Evolutionary conservation across 2,329 filamentous ascomycete species (phyloP).

Genomic region (Cryoendolithus antarcticus): DNA sequence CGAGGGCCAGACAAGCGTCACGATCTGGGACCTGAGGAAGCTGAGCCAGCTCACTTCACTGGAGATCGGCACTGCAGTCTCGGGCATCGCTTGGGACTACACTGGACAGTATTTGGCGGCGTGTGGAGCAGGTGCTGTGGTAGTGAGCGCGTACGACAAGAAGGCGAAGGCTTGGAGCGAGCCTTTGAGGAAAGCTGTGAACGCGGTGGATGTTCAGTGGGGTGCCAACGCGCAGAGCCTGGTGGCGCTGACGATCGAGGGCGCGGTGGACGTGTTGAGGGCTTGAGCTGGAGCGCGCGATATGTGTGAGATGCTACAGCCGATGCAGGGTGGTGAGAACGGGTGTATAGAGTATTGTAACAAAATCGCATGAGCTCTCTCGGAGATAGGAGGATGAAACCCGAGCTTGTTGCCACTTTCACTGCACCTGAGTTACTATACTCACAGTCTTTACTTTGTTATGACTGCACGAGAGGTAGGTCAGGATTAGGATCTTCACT

Average conservation of each 20-base stretch:
- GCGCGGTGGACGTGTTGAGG: conserved; percentile 51
- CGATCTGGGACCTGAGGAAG: conserved; percentile 87
- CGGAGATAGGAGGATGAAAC: no score
- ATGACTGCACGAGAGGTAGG: no score
- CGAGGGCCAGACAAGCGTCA: conserved; percentile 64
- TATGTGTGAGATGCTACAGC: no score
- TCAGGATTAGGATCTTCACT: no score
- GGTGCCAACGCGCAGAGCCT: conserved; percentile 62
- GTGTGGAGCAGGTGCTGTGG: conserved; percentile 65
- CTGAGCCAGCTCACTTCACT: conserved; percentile 71
- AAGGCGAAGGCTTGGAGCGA: conserved; percentile 79
- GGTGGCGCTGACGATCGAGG: conserved; percentile 61
- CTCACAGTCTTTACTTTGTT: no score
- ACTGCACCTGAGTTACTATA: no score
- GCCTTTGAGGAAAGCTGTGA: conserved; percentile 62
- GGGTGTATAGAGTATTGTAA: no score
- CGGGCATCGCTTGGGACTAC: conserved; percentile 79
- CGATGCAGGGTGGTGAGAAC: no score
- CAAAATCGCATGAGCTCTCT: no score
- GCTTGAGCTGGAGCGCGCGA: conserved; percentile 38
- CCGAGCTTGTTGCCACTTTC: no score
- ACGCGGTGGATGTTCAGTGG: conserved; percentile 66
- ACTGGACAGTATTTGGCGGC: conserved; percentile 85
- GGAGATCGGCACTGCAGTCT: conserved; percentile 67
- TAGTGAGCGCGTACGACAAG: conserved; percentile 85